phyloP scores from a whole-genome alignment of 305 asterid species.

The Fraxinus angustifolia region DNA sequence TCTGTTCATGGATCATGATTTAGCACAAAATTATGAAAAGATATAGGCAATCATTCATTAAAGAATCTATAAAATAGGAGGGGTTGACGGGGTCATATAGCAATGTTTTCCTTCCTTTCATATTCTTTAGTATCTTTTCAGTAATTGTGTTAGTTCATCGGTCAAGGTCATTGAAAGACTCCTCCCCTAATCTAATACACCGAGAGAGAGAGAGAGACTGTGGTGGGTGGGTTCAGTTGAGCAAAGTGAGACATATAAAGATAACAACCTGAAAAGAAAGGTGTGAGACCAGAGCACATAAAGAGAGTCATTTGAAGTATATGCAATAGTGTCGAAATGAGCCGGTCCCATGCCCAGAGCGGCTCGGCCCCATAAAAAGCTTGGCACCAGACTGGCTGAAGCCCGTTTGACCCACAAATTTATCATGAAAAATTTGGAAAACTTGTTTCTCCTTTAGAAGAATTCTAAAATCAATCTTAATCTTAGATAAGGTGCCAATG shows the following conservation, averaged over 20 bases:
- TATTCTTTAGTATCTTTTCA: constrained; percentile 4
- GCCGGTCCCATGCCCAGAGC: not conserved
- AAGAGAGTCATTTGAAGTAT: not conserved
- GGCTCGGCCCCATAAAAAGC: not conserved
- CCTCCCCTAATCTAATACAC: not conserved
- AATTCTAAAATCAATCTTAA: not conserved
- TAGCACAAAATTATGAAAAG: not conserved
- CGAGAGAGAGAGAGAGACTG: not conserved
- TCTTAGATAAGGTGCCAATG: not conserved
- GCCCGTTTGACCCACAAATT: not conserved
- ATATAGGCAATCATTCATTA: constrained; percentile 18
- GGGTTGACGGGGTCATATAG: constrained; percentile 39
- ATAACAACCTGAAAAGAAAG: not conserved
- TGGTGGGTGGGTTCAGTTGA: too few species aligned
- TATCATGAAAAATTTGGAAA: not conserved
- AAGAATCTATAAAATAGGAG: not conserved
- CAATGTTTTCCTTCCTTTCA: constrained; percentile 24
- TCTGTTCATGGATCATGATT: not conserved
- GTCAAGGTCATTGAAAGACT: constrained; percentile 43
- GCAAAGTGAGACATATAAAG: not conserved
- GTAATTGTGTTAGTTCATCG: constrained; percentile 20
- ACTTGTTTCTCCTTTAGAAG: not conserved
- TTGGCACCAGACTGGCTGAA: not conserved
- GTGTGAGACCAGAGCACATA: not conserved
- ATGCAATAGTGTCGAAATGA: not conserved